Evolutionary conservation across 768 basidiomycete genomes (phyloP), one percentile per base, ranked within the genome.

Genomic region (Gloeostereum incarnatum): DNA sequence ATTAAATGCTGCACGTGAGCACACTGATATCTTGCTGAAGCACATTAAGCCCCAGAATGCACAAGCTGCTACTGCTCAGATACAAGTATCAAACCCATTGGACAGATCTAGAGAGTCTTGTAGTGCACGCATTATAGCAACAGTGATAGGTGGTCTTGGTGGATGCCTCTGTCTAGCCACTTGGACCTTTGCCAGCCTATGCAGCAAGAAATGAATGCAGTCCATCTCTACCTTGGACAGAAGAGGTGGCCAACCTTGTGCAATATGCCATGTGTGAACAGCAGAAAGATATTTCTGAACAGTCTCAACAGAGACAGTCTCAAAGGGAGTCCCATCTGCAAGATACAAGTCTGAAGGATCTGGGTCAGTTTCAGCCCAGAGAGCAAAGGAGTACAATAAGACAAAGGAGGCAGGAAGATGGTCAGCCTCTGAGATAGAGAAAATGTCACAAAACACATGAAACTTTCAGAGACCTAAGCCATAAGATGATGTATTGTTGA

Each of bases 21-120:
- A n/a, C n/a, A n/a, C n/a, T n/a, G n/a, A n/a, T n/a, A n/a, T n/a
- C n/a, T n/a, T n/a, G n/a, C n/a, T n/a, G n/a, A n/a, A 61, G 0
- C 56, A 45, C 56, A 63, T 59, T 36, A 64, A 40, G 1, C 63
- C 63, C 51, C 53, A 66, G 43, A 69, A 66, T 1, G 60, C 57
- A 38, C 56, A 63, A 0, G 41, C 21, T 0, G 53, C 52, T 31
- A 57, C 54, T 0, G 65, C 63, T 61, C 62, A 65, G 1, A 66
- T 34, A 23, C 61, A 64, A 0, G 64, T 61, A 36, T 68, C 63
- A 38, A 67, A 68, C 0, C 61, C 49, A 9, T 55, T 30, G 0
- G 37, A 6, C 0, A 62, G 36, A 19, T 54, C 29, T 0, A 67
- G 53, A 0, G 34, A 14, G 0, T 25, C 5, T 5, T 44, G 36